A percentile compares a stretch with the other conserved stretches of the same genome.
phyloP scores from a whole-genome alignment of 2,329 filamentous ascomycete species.

The Aspergillus caelatus region DNA sequence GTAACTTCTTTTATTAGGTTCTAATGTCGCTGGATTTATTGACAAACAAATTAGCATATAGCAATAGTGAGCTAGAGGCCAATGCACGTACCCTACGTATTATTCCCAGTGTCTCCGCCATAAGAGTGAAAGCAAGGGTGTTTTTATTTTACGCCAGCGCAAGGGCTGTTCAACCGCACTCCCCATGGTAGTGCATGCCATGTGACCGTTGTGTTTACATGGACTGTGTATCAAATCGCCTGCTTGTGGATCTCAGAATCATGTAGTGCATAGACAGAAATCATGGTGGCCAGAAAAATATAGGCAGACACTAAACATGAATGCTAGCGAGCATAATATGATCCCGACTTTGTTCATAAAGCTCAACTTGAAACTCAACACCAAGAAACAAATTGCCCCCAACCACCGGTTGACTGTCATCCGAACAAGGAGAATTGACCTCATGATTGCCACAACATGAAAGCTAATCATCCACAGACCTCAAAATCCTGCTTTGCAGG shows the following conservation, averaged over 20 bases:
- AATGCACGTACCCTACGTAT: not conserved
- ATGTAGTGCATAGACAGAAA: not conserved
- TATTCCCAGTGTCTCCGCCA: not conserved
- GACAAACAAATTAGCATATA: not conserved
- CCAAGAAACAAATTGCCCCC: not conserved
- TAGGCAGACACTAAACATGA: not conserved
- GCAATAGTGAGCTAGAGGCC: not conserved
- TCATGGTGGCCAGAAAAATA: not conserved
- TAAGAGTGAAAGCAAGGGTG: not conserved
- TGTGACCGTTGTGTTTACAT: too few relatives aligned
- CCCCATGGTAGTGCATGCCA: too few relatives aligned
- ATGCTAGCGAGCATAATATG: not conserved
- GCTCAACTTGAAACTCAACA: not conserved
- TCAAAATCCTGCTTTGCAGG: constrained; percentile 42
- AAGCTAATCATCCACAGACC: not conserved
- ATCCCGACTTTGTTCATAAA: not conserved
- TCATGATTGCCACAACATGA: not conserved
- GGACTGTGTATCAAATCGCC: not conserved
- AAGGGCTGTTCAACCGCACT: not conserved
- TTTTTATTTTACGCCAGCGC: not conserved
- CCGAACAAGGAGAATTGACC: not conserved
- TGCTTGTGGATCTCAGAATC: not conserved
- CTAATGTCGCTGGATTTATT: not conserved
- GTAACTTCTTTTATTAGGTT: too few relatives aligned
- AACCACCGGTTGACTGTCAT: not conserved